Evolutionary conservation across 768 basidiomycete species (phyloP).

Genomic region (Pisolithus microcarpus): DNA sequence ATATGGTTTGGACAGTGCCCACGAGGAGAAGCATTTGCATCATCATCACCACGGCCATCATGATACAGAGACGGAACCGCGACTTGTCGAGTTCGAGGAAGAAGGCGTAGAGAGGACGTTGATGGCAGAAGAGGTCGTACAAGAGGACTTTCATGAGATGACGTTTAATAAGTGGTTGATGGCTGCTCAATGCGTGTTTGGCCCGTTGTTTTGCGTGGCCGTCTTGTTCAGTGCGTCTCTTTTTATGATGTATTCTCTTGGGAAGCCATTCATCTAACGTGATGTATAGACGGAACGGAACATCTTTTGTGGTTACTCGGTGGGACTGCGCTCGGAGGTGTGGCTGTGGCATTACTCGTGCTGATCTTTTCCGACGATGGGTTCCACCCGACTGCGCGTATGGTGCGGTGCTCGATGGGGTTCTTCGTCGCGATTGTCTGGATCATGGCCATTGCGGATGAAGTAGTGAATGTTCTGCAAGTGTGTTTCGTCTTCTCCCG

Average conservation of each 20-base stretch:
- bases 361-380: conserved; percentile 55
- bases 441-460: conserved; percentile 98
- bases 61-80: conserved; percentile 27
- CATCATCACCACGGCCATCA: conserved; percentile 16
- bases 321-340: conserved; percentile 48
- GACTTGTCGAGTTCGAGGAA: conserved; percentile 66
- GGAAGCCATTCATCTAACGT: not conserved
- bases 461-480: conserved; percentile 85
- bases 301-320: conserved; percentile 47
- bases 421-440: conserved; percentile 89
- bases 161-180: conserved; percentile 77
- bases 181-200: conserved; percentile 74
- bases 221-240: conserved; percentile 68
- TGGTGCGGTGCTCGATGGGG: conserved; percentile 82
- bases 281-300: conserved; percentile 36
- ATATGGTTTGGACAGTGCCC: conserved; percentile 25
- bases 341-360: conserved; percentile 48
- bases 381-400: conserved; percentile 45
- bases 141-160: conserved; percentile 61
- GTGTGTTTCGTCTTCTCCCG: conserved; percentile 36
- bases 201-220: conserved; percentile 67
- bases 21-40: conserved; percentile 17
- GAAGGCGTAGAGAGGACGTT: conserved; percentile 63
- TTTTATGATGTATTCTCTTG: not conserved
- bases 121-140: conserved; percentile 67